Conservation (phyloP, 495 filamentous ascomycete species). For the Penicillium goetzii region DNA sequence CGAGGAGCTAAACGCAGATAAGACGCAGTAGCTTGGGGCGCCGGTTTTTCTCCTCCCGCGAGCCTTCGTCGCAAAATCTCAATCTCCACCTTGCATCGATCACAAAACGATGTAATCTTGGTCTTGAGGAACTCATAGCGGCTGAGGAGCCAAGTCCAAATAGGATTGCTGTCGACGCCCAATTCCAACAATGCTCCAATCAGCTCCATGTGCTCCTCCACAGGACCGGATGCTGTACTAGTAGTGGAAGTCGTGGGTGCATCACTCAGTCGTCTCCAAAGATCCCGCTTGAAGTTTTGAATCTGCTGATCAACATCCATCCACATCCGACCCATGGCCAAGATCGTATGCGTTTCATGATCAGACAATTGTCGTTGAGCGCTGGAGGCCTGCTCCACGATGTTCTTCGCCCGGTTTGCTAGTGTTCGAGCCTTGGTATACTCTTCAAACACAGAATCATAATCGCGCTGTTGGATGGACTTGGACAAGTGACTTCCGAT, state of each 20-base stretch:
- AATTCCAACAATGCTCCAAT: conserved; percentile 86
- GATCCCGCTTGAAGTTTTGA: conserved; percentile 80
- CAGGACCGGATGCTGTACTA: conserved; percentile 46
- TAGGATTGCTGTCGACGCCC: conserved; percentile 92
- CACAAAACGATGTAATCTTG: conserved; percentile 76
- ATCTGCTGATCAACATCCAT: conserved; percentile 84
- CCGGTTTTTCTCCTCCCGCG: conserved; percentile 70
- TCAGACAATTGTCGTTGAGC: conserved; percentile 61
- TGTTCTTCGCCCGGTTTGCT: conserved; percentile 70
- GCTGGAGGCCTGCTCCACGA: conserved; percentile 57
- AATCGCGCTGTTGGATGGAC: conserved; percentile 85
- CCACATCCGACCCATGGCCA: conserved; percentile 95
- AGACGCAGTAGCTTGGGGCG: conserved; percentile 65
- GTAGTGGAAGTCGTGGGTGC: conserved; percentile 51
- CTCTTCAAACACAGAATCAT: conserved; percentile 83
- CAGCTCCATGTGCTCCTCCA: conserved; percentile 86
- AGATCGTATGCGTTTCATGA: conserved; percentile 76
- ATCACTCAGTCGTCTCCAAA: conserved; percentile 78
- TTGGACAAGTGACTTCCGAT: conserved; percentile 76
- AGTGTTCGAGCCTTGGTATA: conserved; percentile 77
- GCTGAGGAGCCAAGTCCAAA: conserved; percentile 91
- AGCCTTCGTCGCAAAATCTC: conserved; percentile 85
- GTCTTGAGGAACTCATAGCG: conserved; percentile 85
- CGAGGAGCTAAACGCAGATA: conserved; percentile 73
- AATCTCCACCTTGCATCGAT: conserved; percentile 85